phyloP scores from a whole-genome alignment of 768 basidiomycete genomes.

The Boletus rubroflammeus region DNA sequence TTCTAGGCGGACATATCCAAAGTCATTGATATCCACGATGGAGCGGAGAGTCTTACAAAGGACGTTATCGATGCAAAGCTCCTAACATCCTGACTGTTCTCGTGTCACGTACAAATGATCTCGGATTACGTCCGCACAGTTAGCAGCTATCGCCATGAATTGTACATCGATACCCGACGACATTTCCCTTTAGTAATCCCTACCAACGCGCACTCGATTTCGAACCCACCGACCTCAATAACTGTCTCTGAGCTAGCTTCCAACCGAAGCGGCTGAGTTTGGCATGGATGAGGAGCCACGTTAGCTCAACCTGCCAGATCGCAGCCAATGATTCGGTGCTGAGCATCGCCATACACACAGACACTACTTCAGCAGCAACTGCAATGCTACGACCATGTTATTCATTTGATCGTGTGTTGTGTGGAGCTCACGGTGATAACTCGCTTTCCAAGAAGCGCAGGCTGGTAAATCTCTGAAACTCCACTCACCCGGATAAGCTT shows the following conservation, averaged over 20 bases:
- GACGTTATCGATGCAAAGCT: conserved; percentile 65
- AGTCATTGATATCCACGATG: conserved; percentile 79
- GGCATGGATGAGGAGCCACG: not conserved
- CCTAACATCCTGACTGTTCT: conserved; percentile 12
- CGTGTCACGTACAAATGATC: not conserved
- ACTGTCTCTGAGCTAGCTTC: conserved; percentile 7
- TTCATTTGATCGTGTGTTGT: not conserved
- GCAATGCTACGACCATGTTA: not conserved
- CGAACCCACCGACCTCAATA: not conserved
- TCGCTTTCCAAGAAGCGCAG: not conserved
- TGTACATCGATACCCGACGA: not conserved
- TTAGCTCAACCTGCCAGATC: not conserved
- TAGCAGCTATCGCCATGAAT: not conserved
- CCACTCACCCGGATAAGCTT: not conserved
- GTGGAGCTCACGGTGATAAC: not conserved
- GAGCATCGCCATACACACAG: conserved; percentile 29
- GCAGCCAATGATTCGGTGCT: conserved; percentile 20
- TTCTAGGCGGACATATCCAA: conserved; percentile 71
- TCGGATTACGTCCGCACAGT: not conserved
- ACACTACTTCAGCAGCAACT: no score
- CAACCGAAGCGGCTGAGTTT: not conserved
- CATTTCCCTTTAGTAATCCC: not conserved
- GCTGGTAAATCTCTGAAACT: not conserved
- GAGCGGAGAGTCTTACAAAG: conserved; percentile 76
- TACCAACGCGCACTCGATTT: not conserved